Base-by-base conservation (phyloP, 805 yeast genomes). In the Cyberlindnera mrakii region DNA sequence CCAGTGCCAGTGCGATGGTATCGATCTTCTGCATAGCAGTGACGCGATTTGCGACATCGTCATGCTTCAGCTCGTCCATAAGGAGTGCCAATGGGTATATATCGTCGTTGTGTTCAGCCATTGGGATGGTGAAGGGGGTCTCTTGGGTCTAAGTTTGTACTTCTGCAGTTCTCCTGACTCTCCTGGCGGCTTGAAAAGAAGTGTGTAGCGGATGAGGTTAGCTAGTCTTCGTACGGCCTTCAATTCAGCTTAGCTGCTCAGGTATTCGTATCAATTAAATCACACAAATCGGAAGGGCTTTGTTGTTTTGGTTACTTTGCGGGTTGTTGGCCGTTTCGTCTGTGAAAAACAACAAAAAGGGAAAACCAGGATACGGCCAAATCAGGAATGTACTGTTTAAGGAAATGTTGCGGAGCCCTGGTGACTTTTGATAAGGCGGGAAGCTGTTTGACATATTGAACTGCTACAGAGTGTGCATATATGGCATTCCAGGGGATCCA, bases 61-160 rank as follows among this genome's bases (percentile, higher is more conserved):
- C 99, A 63, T 91, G 97, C 67, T 86, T 86, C 64, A 93, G 76
- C 66, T 95, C 99, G 63, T 95, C 99, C 87, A 93, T 89, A 47
- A 93, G 76, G 54, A 93, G 75, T 14, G 99, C 99, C 65, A 93
- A 77, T 36, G 99, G 99, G 59, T 87, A 91, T 45, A 93, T 75
- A 47, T 72, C 77, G 43, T 65, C 67, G 19, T 62, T 64, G 23
- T 41, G 44, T 4, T 45, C 50, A 23, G 44, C 38, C 41, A 39
- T 39, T 18, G 37, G 18, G 16, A 9, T 30, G 16, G 23, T 27
- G 23, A 16, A 33, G 17, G 14, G 35, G 18, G 27, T 23, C 27
- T 23, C 11, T 23, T 8, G 27, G 27, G 4, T 23, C 8, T 23
- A 23, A 23, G 27, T 23, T 23, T 23, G 27, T 23, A 23, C 9